phyloP scores from a whole-genome alignment of 176 grass and related monocot species.

The Luzula sylvatica region DNA sequence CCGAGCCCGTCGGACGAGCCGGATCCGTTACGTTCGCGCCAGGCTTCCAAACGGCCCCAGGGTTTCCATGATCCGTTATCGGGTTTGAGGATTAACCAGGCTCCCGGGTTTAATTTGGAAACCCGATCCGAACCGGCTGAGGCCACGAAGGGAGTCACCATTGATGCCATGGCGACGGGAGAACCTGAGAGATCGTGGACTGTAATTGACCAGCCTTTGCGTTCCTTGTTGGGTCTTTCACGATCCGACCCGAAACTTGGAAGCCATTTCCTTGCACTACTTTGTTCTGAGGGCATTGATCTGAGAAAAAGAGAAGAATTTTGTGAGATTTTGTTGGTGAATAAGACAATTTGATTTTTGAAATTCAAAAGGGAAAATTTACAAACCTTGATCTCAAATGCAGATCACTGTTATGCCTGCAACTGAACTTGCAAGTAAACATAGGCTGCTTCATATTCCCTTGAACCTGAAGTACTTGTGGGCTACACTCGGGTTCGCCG shows the following conservation, averaged over 20 bases:
- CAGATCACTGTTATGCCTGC: constrained; percentile 68
- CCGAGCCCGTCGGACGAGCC: constrained; percentile 53
- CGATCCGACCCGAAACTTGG: constrained; percentile 35
- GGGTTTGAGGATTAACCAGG: constrained; percentile 88
- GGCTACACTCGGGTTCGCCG: constrained; percentile 83
- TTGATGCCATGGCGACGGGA: constrained; percentile 81
- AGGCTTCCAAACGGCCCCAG: constrained; percentile 84
- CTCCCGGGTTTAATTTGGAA: constrained; percentile 77
- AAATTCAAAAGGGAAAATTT: neutral
- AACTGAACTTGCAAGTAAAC: constrained; percentile 94
- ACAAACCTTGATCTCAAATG: constrained; percentile 37
- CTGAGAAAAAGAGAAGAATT: constrained; percentile 7
- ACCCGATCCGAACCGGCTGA: constrained; percentile 75
- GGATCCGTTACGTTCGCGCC: constrained; percentile 71
- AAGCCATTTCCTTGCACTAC: constrained; percentile 26
- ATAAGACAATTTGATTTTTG: neutral
- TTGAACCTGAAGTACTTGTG: constrained; percentile 62
- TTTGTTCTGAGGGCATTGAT: constrained; percentile 21
- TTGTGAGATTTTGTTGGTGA: neutral
- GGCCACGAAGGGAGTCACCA: constrained; percentile 93
- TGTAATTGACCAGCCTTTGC: constrained; percentile 97
- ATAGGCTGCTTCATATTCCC: constrained; percentile 66
- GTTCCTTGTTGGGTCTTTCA: constrained; percentile 45
- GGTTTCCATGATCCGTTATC: constrained; percentile 89
- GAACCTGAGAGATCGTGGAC: constrained; percentile 94